These are phyloP conservation scores for Lactifluus piperatus DNA, from an alignment of 768 basidiomycete genomes.

Conservation along the genomic window DNA sequence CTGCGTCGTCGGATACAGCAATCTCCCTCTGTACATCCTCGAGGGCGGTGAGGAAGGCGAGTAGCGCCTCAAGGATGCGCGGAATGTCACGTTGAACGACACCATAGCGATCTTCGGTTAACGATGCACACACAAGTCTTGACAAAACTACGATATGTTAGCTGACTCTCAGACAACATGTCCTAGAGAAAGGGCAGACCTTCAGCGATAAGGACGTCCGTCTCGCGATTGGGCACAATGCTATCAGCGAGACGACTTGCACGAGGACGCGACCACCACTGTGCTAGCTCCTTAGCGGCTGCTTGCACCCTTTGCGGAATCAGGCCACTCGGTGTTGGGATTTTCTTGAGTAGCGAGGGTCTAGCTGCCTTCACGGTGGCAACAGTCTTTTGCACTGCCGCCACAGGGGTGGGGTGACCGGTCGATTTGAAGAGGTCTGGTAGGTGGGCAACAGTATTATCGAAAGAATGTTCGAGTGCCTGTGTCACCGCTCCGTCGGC, in stretches of 20 bases:
- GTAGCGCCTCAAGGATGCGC: slow-evolving; percentile 66
- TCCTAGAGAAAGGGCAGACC: slow-evolving; percentile 31
- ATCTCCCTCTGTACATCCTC: slow-evolving; percentile 58
- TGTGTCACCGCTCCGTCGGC: slow-evolving; percentile 39
- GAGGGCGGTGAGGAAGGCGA: slow-evolving; percentile 55
- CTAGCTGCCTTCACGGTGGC: slow-evolving; percentile 20
- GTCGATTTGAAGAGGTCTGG: slow-evolving; percentile 39
- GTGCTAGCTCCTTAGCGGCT: slow-evolving; percentile 21
- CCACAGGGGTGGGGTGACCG: slow-evolving; percentile 4
- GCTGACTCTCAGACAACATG: neutral
- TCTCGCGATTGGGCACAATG: slow-evolving; percentile 48
- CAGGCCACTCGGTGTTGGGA: neutral
- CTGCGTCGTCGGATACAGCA: slow-evolving; percentile 31
- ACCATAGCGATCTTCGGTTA: slow-evolving; percentile 75
- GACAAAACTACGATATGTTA: slow-evolving; percentile 45
- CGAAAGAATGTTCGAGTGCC: slow-evolving; percentile 42
- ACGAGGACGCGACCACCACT: slow-evolving; percentile 55
- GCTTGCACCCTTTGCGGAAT: slow-evolving; percentile 29
- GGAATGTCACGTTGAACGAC: slow-evolving; percentile 82
- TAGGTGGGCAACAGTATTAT: slow-evolving; percentile 38
- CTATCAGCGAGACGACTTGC: slow-evolving; percentile 43
- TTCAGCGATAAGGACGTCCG: slow-evolving; percentile 55
- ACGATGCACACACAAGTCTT: slow-evolving; percentile 57
- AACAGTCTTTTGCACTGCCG: slow-evolving; percentile 23
- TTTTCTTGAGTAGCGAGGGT: neutral